Base-by-base conservation (phyloP, 345 rosid species). In the Rhizophora apiculata region DNA sequence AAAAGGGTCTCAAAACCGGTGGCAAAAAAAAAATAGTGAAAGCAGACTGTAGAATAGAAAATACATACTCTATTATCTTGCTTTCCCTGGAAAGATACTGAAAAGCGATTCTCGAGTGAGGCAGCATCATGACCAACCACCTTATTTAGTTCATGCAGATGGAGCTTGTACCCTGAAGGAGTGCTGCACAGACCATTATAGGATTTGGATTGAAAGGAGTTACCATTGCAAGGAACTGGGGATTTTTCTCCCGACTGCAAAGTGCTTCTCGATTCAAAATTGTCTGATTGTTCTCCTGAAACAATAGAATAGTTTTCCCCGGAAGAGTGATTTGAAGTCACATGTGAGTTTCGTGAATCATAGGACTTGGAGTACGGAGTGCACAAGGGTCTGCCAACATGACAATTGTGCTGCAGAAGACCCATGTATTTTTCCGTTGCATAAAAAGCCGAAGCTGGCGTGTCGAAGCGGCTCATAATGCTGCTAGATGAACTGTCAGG, bases 401-500 rank as follows among this genome's bases (percentile, higher is more conserved):
- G 77, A 55, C 51, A 54, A 29, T 74, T 84, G 34, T 68, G 53
- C 58, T 76, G 85, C 8, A 78, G 76, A 70, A 87, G 76, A n/a
- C 89, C 83, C 91, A 84, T 81, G 76, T 31, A 77, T 31, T 63
- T 68, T 68, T 85, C 91, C 2, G 87, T 75, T 48, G 89, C 88
- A 59, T 81, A 82, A 48, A 87, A 85, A 27, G 86, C 86, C 6
- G 80, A 81, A 51, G 83, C 80, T 1, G 88, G 91, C 2, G 87
- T 69, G 34, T 79, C 79, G 16, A 85, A 85, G 18, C 78, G 76
- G 54, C 82, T 65, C 82, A 81, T 29, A 48, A 85, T 80, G 57
- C 85, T 79, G 54, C 63, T 73, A 2, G 87, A 62, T 24, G 83
- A 60, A 69, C 60, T 74, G 31, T 67, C 75, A 70, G 75, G 77